Base-by-base conservation (phyloP, 2,329 filamentous ascomycete species). In the Aureobasidium pullulans region DNA sequence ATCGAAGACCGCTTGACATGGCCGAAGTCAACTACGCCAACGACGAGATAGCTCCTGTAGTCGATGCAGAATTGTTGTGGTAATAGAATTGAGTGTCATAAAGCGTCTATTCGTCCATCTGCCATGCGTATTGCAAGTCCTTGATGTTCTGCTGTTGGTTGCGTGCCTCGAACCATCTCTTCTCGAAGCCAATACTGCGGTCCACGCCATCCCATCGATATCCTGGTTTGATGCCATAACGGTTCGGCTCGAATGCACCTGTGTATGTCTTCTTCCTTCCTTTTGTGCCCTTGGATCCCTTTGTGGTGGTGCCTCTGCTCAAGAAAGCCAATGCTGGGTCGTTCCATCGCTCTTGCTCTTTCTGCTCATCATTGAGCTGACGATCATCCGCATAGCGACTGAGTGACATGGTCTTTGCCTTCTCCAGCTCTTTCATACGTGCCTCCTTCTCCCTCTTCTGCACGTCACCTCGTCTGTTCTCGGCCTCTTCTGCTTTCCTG, bases 131-230 rank as follows among this genome's bases (percentile, higher is more conserved):
- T 67, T 93, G 86, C 68, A 97, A 73, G 34, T 87, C 87, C 73
- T 89, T 88, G 66, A 88, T 84, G 70, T 91, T 85, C 67, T 86
- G 84, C 65, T 83, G 83, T 65, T 84, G 79, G 72, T 96, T 96
- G 65, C 92, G 78, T 2, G 91, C 89, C 71, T 88, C 90, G 76
- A 97, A 97, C 76, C 92, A 88, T 70, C 96, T 87, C 63, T 84
- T 88, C 76, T 99, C 94, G 71, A 96, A 97, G 0, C 93, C 93
- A 75, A 90, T 99, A 19, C 90, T 81, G 64, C 94, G 81, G 77
- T 99, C 94, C 16, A 99, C 94, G 6, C 95, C 94, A 78, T 99
- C 94, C 94, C 94, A 99, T 64, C 90, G 80, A 76, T 96, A 90
- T 0, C 94, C 95, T 0, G 94, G 94, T 62, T 87, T 81, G 62